Evolutionary conservation across 2,329 filamentous ascomycete genomes (phyloP), one percentile per base, ranked within the genome.

Genomic region (Aureobasidium lini): DNA sequence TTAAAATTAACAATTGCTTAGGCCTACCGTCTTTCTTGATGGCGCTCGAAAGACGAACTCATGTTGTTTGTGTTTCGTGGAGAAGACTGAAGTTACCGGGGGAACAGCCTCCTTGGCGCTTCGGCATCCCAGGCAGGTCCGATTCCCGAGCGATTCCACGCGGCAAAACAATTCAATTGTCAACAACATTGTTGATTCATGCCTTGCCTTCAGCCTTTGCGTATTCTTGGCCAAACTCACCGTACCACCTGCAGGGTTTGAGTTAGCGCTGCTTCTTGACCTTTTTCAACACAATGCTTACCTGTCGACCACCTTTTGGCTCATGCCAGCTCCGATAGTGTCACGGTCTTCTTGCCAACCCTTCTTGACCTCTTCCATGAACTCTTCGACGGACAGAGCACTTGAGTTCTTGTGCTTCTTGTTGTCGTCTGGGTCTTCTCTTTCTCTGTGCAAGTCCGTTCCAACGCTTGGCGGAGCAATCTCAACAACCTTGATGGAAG

Each of bases 371-470:
- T 79, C 76, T 5, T 75, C 69, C 70, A 82, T 79, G 62, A 84
- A 84, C 68, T 84, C 81, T 0, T 80, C 77, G 4, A 83, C 67
- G 0, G 69, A 74, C 67, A 85, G 63, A 18, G 76, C 70, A 28
- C 59, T 66, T n/a, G 70, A 63, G 39, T 80, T 81, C n/a, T 81
- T 78, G 6, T 77, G 70, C 70, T 83, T 84, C 69, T 83, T 84
- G 59, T 84, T 84, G 62, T 84, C 79, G 62, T 83, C 76, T 1
- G 81, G 81, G 64, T 84, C 75, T 47, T 75, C 71, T 31, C 81
- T 70, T 63, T 85, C 81, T 0, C 81, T 73, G 66, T 84, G 81
- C 39, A 84, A 64, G 63, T 82, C 78, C 4, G 81, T 83, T 1
- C 70, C 76, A 7, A 57, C 54, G 6, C 32, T 39, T 1, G 54